A percentile compares a stretch with the other conserved stretches of the same genome.
These are phyloP conservation scores for Tulasnella sp. DNA, from an alignment of 768 basidiomycete species.

Conservation along the genomic window DNA sequence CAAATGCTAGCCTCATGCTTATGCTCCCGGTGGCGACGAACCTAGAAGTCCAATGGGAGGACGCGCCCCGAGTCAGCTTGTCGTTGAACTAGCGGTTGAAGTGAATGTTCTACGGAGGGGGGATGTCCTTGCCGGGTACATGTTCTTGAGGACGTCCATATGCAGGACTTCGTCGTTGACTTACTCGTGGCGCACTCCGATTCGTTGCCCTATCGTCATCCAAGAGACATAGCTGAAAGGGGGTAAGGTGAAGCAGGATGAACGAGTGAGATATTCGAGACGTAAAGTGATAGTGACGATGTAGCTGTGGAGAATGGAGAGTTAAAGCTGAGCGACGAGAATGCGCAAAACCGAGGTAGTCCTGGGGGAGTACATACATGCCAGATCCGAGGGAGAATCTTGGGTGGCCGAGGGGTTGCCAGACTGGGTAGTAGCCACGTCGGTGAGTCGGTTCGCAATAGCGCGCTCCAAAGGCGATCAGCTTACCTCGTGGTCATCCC, in stretches of 20 bases:
- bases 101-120: slow-evolving; percentile 49
- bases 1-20: not conserved
- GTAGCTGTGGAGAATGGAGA: slow-evolving; percentile 24
- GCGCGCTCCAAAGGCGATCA: too few relatives aligned
- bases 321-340: not conserved
- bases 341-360: too few relatives aligned
- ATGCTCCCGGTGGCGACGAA: slow-evolving; percentile 37
- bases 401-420: slow-evolving; percentile 55
- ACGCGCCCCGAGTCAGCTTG: slow-evolving; percentile 51
- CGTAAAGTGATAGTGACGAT: slow-evolving; percentile 46
- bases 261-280: not conserved
- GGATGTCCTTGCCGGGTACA: slow-evolving; percentile 53
- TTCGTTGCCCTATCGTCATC: slow-evolving; percentile 47
- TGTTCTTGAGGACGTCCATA: slow-evolving; percentile 46
- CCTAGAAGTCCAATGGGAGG: slow-evolving; percentile 62
- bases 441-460: slow-evolving; percentile 46
- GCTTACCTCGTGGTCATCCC: slow-evolving; percentile 41
- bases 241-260: not conserved
- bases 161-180: slow-evolving; percentile 50
- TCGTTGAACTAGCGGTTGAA: slow-evolving; percentile 50
- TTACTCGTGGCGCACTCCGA: slow-evolving; percentile 45
- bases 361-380: slow-evolving; percentile 27
- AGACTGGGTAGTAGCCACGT: slow-evolving; percentile 52
- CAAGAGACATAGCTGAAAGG: not conserved
- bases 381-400: slow-evolving; percentile 55